Conservation (phyloP, 1,284 basidiomycete genomes). For the Apiotrichum mycotoxinovorans region DNA sequence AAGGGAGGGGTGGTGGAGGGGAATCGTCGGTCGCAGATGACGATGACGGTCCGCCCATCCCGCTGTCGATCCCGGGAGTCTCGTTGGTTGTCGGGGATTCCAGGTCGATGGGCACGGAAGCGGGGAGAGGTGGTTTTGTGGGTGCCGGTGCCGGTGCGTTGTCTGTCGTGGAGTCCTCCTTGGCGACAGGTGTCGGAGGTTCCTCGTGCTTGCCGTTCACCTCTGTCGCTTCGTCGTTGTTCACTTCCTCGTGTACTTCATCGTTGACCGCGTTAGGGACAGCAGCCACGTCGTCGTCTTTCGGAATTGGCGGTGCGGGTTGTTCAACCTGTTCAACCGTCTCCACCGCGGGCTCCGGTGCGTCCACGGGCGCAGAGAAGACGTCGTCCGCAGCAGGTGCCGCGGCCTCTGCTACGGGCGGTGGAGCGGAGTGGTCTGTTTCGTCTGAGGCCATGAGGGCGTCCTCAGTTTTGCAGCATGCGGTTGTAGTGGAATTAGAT, state of each 20-base stretch:
- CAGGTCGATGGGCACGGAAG: background rate
- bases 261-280: too few relatives aligned
- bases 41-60: too few relatives aligned
- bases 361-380: background rate
- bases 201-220: too few relatives aligned
- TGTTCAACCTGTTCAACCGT: background rate
- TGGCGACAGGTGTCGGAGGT: background rate
- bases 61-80: background rate
- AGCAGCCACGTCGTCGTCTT: background rate
- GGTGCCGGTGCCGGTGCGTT: too few relatives aligned
- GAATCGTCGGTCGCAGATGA: background rate
- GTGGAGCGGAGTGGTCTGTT: background rate
- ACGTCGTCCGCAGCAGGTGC: background rate
- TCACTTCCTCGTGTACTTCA: background rate
- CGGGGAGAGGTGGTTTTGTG: background rate
- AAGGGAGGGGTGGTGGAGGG: constrained; percentile 11
- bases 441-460: constrained; percentile 3
- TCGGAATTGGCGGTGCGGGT: background rate
- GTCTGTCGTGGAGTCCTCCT: background rate
- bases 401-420: background rate
- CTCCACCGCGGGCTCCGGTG: background rate
- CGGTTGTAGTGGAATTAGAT: background rate
- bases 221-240: background rate
- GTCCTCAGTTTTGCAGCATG: constrained; percentile 1
- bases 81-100: background rate